Percentiles rank a stretch among this genome's conserved stretches.
Conservation (phyloP, 2,329 filamentous ascomycete genomes). For the Apiospora saccharicola region DNA sequence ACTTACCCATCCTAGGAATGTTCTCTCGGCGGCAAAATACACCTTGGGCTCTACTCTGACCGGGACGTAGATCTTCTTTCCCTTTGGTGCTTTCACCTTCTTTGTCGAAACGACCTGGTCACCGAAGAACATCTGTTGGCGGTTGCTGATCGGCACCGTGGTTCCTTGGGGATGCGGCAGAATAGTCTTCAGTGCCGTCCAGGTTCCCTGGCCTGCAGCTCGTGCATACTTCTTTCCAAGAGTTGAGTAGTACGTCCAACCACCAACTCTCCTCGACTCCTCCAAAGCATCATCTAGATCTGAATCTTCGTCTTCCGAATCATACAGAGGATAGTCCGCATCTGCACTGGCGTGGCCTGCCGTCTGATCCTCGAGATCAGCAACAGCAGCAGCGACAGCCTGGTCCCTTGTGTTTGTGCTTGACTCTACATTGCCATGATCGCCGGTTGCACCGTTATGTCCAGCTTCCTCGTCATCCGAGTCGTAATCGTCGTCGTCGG, state of each 20-base stretch:
- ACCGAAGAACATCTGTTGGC: constrained; percentile 61
- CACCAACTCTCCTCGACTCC: constrained; percentile 78
- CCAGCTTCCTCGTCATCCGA: constrained; percentile 66
- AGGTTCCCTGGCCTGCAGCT: constrained; percentile 50
- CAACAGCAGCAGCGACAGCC: constrained; percentile 30
- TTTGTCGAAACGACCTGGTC: constrained; percentile 62
- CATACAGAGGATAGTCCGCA: constrained; percentile 86
- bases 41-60: constrained; percentile 97
- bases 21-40: constrained; percentile 94
- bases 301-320: constrained; percentile 85
- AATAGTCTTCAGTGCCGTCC: constrained; percentile 56
- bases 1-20: constrained; percentile 90
- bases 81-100: constrained; percentile 76
- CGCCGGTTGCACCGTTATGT: constrained; percentile 42
- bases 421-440: constrained; percentile 31
- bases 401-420: constrained; percentile 32
- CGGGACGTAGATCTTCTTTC: constrained; percentile 94
- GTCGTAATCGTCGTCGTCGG: constrained; percentile 76
- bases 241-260: constrained; percentile 75
- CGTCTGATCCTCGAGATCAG: constrained; percentile 85
- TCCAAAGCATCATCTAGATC: constrained; percentile 74
- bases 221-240: constrained; percentile 58
- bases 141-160: constrained; percentile 64
- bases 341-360: constrained; percentile 64
- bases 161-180: constrained; percentile 63